Base-by-base conservation (phyloP, 768 basidiomycete genomes). In the Boletus sp. region DNA sequence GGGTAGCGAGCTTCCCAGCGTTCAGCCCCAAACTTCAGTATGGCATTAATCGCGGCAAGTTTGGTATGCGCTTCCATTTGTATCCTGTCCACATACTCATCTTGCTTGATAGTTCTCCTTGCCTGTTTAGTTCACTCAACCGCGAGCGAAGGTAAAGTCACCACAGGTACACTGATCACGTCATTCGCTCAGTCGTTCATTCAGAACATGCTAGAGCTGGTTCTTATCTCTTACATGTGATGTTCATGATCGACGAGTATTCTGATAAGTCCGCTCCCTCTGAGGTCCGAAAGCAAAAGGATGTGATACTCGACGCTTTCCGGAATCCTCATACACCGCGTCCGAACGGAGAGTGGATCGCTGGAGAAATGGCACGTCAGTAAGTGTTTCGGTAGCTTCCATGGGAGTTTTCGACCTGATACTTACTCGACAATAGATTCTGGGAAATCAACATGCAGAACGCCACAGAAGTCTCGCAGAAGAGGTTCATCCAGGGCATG, bases 231-330 rank as follows among this genome's bases (percentile, higher is more conserved):
- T 83, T 83, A 78, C 76, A 78, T 39, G 58, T 81, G 7, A 76
- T 80, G 61, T 82, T 80, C 58, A 60, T 83, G 37, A 72, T 78
- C 60, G 83, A 83, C 59, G 78, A 81, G 58, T 75, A 78, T 59
- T 76, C 80, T 14, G 83, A 84, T 64, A 67, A 75, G 11, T 69
- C 71, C 1, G 59, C 71, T 39, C 70, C 61, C 0, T 46, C 65
- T 0, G 24, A 24, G 24, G 24, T 24, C 24, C 2, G 24, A 24
- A 24, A 24, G 24, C 24, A 24, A 24, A 24, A 57, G 48, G 51
- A 60, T 0, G 67, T 2, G 70, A 17, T 74, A 68, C 54, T 55
- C 51, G 58, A 64, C 9, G 57, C 62, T 9, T 36, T 64, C 33
- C 41, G 49, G 15, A 63, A 64, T 35, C 57, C 62, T 1, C 41